Evolutionary conservation across 2,329 filamentous ascomycete species (phyloP), one percentile per base, ranked within the genome.

Genomic region (Stagonosporopsis vannaccii): DNA sequence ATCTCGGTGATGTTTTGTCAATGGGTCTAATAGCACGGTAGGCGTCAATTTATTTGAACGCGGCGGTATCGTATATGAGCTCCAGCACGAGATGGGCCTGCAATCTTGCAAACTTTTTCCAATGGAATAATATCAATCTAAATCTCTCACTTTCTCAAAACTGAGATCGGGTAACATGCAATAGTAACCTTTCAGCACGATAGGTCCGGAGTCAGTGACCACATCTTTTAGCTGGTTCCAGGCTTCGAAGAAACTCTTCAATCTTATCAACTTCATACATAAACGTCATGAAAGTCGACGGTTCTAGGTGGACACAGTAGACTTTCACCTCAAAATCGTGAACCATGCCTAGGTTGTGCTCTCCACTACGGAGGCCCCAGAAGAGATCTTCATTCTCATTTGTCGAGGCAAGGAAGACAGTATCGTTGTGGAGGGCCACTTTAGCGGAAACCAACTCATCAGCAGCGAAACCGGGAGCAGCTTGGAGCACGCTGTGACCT

Each of bases 401-500:
- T 5, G 50, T 20, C 7, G 71, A 76, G 3, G 66, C 75, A 17
- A 54, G 62, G 4, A 76, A 46, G n/a, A 75, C 33, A 77, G 60
- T 6, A 67, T 45, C 35, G 11, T 37, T 37, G 5, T 17, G n/a
- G 19, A 37, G 7, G 6, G 19, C 35, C 6, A 37, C 35, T 32
- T 58, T 55, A 5, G 63, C 62, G 9, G 65, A 65, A 2, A 68
- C 39, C 9, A 72, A 52, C n/a, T 61, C 56, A 37, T 70, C 68
- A 26, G 83, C 78, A n/a, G 55, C 39, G 0, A 59, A 44, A 5
- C 68, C 68, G 43, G 84, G 71, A 25, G 75, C 70, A 1, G 80
- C 79, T 32, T 79, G 80, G 17, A 87, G 72, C 66, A 81, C 78
- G 3, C 85, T 83, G 60, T 84, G 84, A 1, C 85, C 85, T 25